Evolutionary conservation across 805 yeast species (phyloP), one percentile per base, ranked within the genome.

Genomic region (Monosporozyma yasuniensis): DNA sequence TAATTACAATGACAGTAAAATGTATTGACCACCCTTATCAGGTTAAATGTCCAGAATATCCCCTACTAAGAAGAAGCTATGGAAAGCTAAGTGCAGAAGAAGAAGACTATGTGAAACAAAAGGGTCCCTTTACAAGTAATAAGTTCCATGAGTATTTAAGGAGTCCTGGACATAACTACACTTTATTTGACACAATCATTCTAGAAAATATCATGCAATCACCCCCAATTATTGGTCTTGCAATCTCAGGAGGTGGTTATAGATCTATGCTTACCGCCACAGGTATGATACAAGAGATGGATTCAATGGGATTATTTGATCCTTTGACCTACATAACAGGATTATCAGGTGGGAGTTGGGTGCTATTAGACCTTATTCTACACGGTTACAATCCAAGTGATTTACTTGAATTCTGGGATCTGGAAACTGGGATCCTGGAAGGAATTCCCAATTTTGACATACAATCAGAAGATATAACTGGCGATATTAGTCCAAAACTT

Each of bases 271-370:
- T 65, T 12, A 63, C 56, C 1, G 70, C 65, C 4, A 67, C 63
- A 5, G 68, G 68, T 2, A 58, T 69, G 47, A 52, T 67, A 3
- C 44, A 51, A 22, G 58, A 57, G 37, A 59, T 64, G 65, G 50
- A 61, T 2, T 47, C 53, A 7, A 46, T 47, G 21, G 84, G 84
- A 0, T 49, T 83, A 10, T 63, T 78, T 19, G 86, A 82, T 56
- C 66, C 77, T 7, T 52, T 80, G 0, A 67, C 76, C 14, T 83
- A 83, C 59, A 68, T 83, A 10, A 75, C 79, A 0, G 88, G 88
- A 0, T 73, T 81, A 1, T 81, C 87, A 2, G 89, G 89, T 1
- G 90, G 89, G 0, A 75, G 83, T 44, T 83, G 90, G 89, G 64
- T 81, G 8, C 77, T 83, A 1, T 75, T 83, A 43, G 74, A 77